Conservation (phyloP, 116 monocot species). For the Thalassia testudinum region DNA sequence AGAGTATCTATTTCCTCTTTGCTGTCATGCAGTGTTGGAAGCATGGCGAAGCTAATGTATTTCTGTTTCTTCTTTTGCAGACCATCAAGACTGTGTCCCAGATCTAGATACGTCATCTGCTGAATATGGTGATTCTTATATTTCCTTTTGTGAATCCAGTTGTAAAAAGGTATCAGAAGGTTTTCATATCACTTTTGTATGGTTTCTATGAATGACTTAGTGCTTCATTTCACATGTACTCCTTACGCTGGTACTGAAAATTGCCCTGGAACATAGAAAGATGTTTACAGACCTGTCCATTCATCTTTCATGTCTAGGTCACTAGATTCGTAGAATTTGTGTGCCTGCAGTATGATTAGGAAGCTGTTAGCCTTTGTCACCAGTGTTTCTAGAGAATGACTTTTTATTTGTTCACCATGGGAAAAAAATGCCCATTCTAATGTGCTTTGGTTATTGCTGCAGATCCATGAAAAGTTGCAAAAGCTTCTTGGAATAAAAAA, state of each 20-base stretch:
- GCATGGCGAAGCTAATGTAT: not conserved
- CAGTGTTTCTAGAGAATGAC: too few species aligned
- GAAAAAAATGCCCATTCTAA: too few species aligned
- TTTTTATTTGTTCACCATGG: too few species aligned
- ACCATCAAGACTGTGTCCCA: constrained; percentile 56
- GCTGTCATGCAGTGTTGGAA: too few species aligned
- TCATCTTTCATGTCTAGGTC: too few species aligned
- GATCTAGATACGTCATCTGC: constrained; percentile 22
- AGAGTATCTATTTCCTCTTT: too few species aligned
- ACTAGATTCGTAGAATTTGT: too few species aligned
- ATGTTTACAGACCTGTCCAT: too few species aligned
- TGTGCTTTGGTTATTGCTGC: constrained; percentile 1
- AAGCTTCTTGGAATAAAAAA: constrained; percentile 56
- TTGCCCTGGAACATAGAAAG: not conserved
- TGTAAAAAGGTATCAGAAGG: constrained; percentile 90
- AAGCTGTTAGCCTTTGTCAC: too few species aligned
- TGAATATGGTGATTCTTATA: constrained; percentile 5
- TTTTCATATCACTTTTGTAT: too few species aligned
- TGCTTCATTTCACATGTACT: not conserved
- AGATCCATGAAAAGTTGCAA: constrained; percentile 51
- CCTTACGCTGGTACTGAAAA: not conserved
- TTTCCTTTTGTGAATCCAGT: constrained; percentile 49
- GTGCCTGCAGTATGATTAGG: too few species aligned
- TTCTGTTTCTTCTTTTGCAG: constrained; percentile 24
- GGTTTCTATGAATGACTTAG: constrained; percentile 7